Base-by-base conservation (phyloP, 768 basidiomycete species). In the Leccinum pellstonianum region DNA sequence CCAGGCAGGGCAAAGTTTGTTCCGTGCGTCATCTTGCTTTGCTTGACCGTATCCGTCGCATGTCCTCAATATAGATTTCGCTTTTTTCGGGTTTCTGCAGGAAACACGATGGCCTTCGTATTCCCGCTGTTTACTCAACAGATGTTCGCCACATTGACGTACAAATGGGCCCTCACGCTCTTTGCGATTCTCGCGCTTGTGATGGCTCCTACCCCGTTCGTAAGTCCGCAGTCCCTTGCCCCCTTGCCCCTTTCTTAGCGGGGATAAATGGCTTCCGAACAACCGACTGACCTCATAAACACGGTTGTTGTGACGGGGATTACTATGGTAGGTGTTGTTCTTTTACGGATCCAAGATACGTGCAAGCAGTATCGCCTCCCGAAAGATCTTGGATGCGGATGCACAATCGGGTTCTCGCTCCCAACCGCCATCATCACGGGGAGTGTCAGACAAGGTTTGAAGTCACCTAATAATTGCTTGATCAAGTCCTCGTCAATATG, bases 71-170 rank as follows among this genome's bases (percentile, higher is more conserved):
- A 10, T 43, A 5, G 5, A 19, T 21, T 19, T 29, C 7, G 29
- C 11, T n/a, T 17, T 37, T 4, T 12, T 43, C 7, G n/a, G 23
- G 47, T 17, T 17, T 47, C 6, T 43, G 47, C 41, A 80, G 76
- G 77, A n/a, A 78, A 78, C 63, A 41, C 73, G 25, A 67, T 74
- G 63, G 80, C 75, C 1, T 71, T 74, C 61, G 70, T 74, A 17
- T 84, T 85, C 73, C 79, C 83, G 3, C 72, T 86, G 7, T 81
- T 85, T 70, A 79, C 79, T 4, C 60, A 70, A n/a, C 73, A 73
- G 58, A 77, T 84, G 78, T 84, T 79, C 64, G 66, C 70, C n/a
- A 49, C 67, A 1, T 68, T 86, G 54, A 81, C 80, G 33, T 80
- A 81, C 48, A 77, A 77, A 49, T 49, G 48, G 48, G 48, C 48